Base-by-base conservation (phyloP, 306 rosid genomes). In the Argentina anserina region DNA sequence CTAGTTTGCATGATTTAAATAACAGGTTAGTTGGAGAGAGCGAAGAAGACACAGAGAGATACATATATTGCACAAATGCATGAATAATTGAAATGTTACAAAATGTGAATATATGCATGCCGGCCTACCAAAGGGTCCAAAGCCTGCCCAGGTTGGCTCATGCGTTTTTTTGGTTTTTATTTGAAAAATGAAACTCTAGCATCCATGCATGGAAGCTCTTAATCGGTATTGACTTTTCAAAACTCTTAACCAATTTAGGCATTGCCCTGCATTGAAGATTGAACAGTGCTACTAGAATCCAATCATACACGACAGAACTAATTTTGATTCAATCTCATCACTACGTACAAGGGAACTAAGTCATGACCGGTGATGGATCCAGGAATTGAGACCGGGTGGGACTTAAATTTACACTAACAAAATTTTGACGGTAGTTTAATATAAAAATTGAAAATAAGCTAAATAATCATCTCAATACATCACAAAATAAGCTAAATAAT, bases 41-140 rank as follows among this genome's bases (percentile, higher is more conserved):
- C 34, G 39, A 14, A 14, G 34, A 42, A 50, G 61, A 33, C 12
- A 31, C 7, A 31, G 47, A 10, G 23, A 70, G 7, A 2, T 4
- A 9, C 50, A 23, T 21, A 36, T 21, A 21, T 70, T 34, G 74
- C 47, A 34, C 64, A 52, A 36, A 34, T 13, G 23, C 18, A 69
- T 50, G 63, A n/a, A 28, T 9, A 67, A 65, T 29, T 46, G 11
- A 10, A 49, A 50, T 20, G 42, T 69, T n/a, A 69, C 3, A 36
- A 50, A 36, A 70, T 50, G 74, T 6, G 14, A 14, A 52, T n/a
- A 70, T n/a, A 14, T 36, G 34, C 64, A 49, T 70, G 74, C 49
- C 74, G 65, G 74, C 74, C 74, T 52, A 37, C 74, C 62, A 33
- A 49, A 49, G 73, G 33, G 62, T 21, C 73, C 61, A 34, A 47